phyloP scores from a whole-genome alignment of 2,329 filamentous ascomycete species.

The Ceratocystis diversiconidia region DNA sequence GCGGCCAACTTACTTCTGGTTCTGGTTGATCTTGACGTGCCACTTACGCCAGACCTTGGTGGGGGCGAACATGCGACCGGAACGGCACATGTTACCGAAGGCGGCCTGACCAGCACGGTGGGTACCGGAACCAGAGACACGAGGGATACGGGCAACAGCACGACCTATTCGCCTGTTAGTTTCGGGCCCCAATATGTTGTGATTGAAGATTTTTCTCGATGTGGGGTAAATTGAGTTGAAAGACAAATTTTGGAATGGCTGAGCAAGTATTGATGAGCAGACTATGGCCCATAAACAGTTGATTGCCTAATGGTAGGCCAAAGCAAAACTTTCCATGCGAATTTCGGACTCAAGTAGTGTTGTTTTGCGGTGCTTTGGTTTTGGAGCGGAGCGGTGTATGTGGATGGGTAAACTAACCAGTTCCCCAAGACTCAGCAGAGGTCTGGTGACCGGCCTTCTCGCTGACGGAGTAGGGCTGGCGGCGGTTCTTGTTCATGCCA shows the following conservation, averaged over 20 bases:
- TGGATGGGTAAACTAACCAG: slow-evolving; percentile 50
- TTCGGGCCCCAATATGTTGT: background rate
- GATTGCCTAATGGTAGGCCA: background rate
- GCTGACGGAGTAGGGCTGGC: slow-evolving; percentile 97
- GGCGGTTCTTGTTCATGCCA: slow-evolving; percentile 99
- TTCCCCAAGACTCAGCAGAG: slow-evolving; percentile 99
- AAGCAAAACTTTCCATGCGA: background rate
- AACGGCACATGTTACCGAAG: slow-evolving; percentile 99
- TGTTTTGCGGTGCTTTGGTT: background rate
- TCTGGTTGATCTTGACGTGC: slow-evolving; percentile 99
- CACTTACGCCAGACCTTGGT: slow-evolving; percentile 99
- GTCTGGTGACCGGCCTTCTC: slow-evolving; percentile 99
- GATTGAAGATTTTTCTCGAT: slow-evolving; percentile 8
- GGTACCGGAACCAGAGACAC: slow-evolving; percentile 99
- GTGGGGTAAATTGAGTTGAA: background rate
- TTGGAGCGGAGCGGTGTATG: background rate
- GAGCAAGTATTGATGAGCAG: background rate
- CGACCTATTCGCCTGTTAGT: slow-evolving; percentile 49
- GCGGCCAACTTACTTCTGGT: slow-evolving; percentile 61
- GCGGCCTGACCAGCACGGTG: slow-evolving; percentile 99
- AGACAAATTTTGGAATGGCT: background rate
- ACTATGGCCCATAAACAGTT: background rate
- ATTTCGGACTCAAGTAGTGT: background rate
- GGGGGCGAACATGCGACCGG: slow-evolving; percentile 99
- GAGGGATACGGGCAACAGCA: slow-evolving; percentile 99